Evolutionary conservation across 768 basidiomycete species (phyloP).

Genomic region (Amanita rubescens): DNA sequence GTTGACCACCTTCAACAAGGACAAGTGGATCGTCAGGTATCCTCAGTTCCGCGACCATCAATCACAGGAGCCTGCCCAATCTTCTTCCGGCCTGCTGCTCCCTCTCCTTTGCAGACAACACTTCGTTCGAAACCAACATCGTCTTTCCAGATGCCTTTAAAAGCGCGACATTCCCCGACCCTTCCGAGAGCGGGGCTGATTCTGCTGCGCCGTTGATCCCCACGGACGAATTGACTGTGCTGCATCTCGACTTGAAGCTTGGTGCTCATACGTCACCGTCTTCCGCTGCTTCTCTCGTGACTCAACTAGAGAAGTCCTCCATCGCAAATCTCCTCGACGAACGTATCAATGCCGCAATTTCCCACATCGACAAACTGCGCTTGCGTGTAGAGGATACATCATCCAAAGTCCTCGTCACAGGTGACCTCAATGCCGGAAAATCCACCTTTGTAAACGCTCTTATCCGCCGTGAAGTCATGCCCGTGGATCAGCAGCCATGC

Average conservation of each 20-base stretch:
- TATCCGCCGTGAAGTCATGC: constrained; percentile 86
- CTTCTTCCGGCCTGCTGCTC: constrained; percentile 47
- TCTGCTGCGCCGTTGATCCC: no score
- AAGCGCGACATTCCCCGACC: constrained; percentile 43
- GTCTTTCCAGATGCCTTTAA: constrained; percentile 43
- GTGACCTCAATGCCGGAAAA: constrained; percentile 97
- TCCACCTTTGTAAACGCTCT: constrained; percentile 97
- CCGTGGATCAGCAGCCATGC: constrained; percentile 96
- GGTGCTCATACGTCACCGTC: constrained; percentile 64
- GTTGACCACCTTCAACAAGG: constrained; percentile 74
- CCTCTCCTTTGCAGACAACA: constrained; percentile 83
- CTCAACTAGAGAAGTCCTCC: constrained; percentile 87
- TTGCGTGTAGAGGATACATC: constrained; percentile 85
- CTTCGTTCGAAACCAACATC: constrained; percentile 58
- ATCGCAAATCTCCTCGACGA: constrained; percentile 90
- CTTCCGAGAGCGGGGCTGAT: constrained; percentile 29
- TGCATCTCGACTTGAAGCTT: constrained; percentile 89
- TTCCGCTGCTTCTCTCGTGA: constrained; percentile 67
- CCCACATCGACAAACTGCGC: constrained; percentile 80
- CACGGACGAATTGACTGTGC: constrained; percentile 70
- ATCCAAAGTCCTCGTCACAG: constrained; percentile 95
- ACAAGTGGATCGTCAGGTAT: constrained; percentile 85
- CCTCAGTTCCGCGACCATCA: constrained; percentile 57
- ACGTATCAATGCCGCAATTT: constrained; percentile 63
- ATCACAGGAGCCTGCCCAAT: constrained; percentile 12